A percentile compares a stretch with the other conserved stretches of the same genome.
Conservation (phyloP, 73 alveolate genomes). For the Stentor coeruleus region DNA sequence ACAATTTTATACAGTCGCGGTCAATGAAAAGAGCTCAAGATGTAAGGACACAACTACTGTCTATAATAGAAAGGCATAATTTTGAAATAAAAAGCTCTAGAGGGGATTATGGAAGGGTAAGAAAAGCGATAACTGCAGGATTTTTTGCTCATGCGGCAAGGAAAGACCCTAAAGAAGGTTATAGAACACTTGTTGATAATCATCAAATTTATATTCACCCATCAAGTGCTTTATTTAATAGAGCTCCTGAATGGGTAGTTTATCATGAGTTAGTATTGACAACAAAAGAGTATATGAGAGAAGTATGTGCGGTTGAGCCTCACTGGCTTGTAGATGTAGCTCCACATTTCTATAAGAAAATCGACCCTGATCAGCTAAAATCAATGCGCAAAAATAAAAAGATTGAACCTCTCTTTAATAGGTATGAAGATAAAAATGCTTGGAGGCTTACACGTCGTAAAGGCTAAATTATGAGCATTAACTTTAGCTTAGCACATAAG, state of each 20-base stretch:
- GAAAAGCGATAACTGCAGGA: slow-evolving; percentile 93
- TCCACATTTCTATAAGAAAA: slow-evolving; percentile 93
- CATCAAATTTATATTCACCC: slow-evolving; percentile 99
- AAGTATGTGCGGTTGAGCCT: slow-evolving; percentile 94
- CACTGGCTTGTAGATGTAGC: slow-evolving; percentile 99
- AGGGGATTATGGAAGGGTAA: slow-evolving; percentile 33
- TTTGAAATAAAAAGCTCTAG: slow-evolving; percentile 71
- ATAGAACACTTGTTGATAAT: slow-evolving; percentile 87
- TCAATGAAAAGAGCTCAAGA: slow-evolving; percentile 98
- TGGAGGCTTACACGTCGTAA: slow-evolving; percentile 99
- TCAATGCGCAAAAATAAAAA: slow-evolving; percentile 95
- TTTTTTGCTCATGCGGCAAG: slow-evolving; percentile 97
- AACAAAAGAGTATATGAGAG: slow-evolving; percentile 99
- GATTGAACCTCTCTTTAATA: slow-evolving; percentile 93
- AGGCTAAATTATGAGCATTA: slow-evolving; percentile 71
- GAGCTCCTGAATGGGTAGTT: slow-evolving; percentile 98
- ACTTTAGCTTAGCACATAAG: no score
- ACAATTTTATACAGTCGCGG: slow-evolving; percentile 96
- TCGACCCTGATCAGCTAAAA: slow-evolving; percentile 62
- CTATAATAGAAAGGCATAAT: slow-evolving; percentile 90
- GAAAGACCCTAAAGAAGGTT: slow-evolving; percentile 89
- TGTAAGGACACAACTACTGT: slow-evolving; percentile 93
- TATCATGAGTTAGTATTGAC: slow-evolving; percentile 98
- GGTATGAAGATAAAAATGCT: slow-evolving; percentile 99
- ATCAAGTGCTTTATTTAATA: slow-evolving; percentile 92